Evolutionary conservation across 495 filamentous ascomycete species (phyloP).

Genomic region (Lichenothelia convexa): DNA sequence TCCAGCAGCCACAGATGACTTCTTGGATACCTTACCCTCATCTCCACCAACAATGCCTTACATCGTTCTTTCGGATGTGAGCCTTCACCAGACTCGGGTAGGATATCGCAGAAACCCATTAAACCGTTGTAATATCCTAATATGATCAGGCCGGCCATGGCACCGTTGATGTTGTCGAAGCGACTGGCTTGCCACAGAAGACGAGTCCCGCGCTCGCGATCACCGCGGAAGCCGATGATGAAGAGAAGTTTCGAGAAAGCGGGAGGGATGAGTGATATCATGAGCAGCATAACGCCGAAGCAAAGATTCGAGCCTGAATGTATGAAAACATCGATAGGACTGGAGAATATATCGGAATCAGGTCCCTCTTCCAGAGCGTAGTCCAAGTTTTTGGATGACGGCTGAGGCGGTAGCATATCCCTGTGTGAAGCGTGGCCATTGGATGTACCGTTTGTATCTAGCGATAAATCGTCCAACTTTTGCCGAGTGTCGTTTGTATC

Average conservation of each 20-base stretch:
- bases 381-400: slow-evolving; percentile 1
- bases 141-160: slow-evolving; percentile 64
- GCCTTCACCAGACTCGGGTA: slow-evolving; percentile 39
- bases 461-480: neutral
- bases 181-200: slow-evolving; percentile 90
- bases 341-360: slow-evolving; percentile 36
- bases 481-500: slow-evolving; percentile 4
- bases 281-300: slow-evolving; percentile 66
- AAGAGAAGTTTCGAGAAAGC: slow-evolving; percentile 67
- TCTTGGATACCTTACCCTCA: slow-evolving; percentile 64
- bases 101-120: slow-evolving; percentile 71
- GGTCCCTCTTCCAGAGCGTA: slow-evolving; percentile 5
- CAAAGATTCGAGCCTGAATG: slow-evolving; percentile 78
- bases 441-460: neutral
- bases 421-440: neutral
- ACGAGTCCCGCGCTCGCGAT: slow-evolving; percentile 60
- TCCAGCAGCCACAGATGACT: slow-evolving; percentile 79
- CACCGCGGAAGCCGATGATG: slow-evolving; percentile 82
- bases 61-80: slow-evolving; percentile 61
- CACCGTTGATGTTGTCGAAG: slow-evolving; percentile 77
- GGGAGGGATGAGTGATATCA: slow-evolving; percentile 83
- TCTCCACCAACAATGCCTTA: slow-evolving; percentile 44
- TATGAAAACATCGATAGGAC: slow-evolving; percentile 67
- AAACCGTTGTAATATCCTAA: slow-evolving; percentile 79
- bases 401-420: too few species aligned